Percentiles rank a stretch among this genome's conserved stretches.
phyloP scores from a whole-genome alignment of 2,329 filamentous ascomycete genomes.

The Aspergillus arachidicola region DNA sequence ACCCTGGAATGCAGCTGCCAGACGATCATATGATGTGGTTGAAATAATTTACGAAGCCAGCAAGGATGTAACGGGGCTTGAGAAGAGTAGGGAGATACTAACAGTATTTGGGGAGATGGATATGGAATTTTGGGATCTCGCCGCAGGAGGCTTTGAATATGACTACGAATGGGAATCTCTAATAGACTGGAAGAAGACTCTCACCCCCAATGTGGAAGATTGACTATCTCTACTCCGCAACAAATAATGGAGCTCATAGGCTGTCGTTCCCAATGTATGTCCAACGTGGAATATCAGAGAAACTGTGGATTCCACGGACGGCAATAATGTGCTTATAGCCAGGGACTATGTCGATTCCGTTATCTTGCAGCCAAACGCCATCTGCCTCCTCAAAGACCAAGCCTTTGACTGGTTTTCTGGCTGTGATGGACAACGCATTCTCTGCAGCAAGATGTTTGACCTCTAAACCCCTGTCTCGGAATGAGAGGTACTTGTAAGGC shows the following conservation, averaged over 20 bases:
- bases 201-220: too few relatives aligned
- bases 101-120: not conserved
- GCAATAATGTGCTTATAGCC: not conserved
- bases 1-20: not conserved
- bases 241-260: not conserved
- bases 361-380: not conserved
- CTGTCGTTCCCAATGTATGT: not conserved
- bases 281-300: not conserved
- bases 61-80: not conserved
- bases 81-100: not conserved
- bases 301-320: not conserved
- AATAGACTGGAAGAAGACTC: too few relatives aligned
- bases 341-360: constrained; percentile 2
- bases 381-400: constrained; percentile 1
- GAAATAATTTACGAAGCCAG: not conserved
- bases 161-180: too few relatives aligned
- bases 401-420: not conserved
- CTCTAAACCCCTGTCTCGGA: not conserved
- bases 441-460: not conserved
- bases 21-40: not conserved
- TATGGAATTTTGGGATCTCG: not conserved
- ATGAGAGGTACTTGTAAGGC: constrained; percentile 2
- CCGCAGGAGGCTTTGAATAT: too few relatives aligned
- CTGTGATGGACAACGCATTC: not conserved
- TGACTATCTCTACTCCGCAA: not conserved